These are phyloP conservation scores for Parastagonospora nodorum DNA, from an alignment of 2,329 filamentous ascomycete species.

Conservation along the genomic window DNA sequence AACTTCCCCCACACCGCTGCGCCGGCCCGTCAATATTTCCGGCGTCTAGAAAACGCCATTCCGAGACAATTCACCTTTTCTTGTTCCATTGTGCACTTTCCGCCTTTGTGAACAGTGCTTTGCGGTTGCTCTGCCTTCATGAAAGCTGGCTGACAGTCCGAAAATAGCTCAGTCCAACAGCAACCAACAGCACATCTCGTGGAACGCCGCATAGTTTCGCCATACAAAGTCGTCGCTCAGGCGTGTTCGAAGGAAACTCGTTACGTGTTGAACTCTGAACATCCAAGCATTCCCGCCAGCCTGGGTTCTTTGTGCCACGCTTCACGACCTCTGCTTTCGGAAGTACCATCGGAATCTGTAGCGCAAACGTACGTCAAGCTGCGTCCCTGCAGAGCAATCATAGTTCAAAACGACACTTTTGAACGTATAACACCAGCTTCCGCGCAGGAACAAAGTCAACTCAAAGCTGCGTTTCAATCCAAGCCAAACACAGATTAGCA, in stretches of 20 bases:
- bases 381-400: slow-evolving; percentile 13
- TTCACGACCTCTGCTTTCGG: slow-evolving; percentile 18
- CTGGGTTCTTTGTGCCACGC: slow-evolving; percentile 22
- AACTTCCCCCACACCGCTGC: neutral
- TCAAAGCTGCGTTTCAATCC: neutral
- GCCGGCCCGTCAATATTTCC: too few species aligned
- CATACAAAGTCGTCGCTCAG: too few species aligned
- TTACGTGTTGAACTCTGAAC: neutral
- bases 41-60: too few species aligned
- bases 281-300: neutral
- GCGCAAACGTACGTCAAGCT: slow-evolving; percentile 17
- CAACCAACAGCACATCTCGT: too few species aligned
- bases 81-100: too few species aligned
- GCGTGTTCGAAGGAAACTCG: neutral
- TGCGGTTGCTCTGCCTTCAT: too few species aligned
- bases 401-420: slow-evolving; percentile 6
- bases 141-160: too few species aligned
- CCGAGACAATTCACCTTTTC: too few species aligned
- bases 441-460: neutral
- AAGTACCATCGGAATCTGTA: slow-evolving; percentile 5
- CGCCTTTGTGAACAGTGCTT: too few species aligned
- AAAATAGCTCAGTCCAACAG: too few species aligned
- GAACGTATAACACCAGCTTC: slow-evolving; percentile 5
- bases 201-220: too few species aligned
- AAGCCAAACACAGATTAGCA: neutral